phyloP scores from a whole-genome alignment of 2,329 filamentous ascomycete genomes.

The Aspergillus carbonarius region DNA sequence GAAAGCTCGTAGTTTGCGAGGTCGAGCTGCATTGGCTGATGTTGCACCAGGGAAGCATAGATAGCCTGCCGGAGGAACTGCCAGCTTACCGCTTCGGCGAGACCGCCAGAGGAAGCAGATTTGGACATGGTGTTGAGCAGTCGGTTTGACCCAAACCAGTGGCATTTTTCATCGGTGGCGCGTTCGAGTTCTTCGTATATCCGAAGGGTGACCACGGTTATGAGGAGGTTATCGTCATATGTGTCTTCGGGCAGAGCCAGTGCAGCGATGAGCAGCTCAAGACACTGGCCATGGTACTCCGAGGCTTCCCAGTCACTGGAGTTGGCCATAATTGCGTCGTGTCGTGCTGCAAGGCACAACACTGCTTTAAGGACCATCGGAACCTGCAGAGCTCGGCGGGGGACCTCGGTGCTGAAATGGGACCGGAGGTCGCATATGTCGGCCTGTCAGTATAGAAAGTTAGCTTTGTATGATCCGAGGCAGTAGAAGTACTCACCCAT shows the following conservation, averaged over 20 bases:
- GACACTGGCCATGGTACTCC: slow-evolving; percentile 47
- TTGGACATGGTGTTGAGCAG: slow-evolving; percentile 41
- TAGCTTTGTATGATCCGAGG: background rate
- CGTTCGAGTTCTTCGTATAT: slow-evolving; percentile 49
- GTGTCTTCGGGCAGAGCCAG: slow-evolving; percentile 44
- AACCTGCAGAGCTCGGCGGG: slow-evolving; percentile 47
- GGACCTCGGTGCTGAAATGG: slow-evolving; percentile 49
- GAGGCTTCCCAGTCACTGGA: slow-evolving; percentile 45
- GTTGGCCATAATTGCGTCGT: slow-evolving; percentile 42
- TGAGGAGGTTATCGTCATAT: slow-evolving; percentile 49
- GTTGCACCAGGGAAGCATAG: slow-evolving; percentile 40
- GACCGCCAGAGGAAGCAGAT: slow-evolving; percentile 41
- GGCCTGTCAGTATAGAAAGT: slow-evolving; percentile 19
- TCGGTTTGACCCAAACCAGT: slow-evolving; percentile 40
- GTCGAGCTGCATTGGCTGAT: slow-evolving; percentile 38
- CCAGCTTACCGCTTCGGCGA: slow-evolving; percentile 45
- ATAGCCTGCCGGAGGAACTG: slow-evolving; percentile 45
- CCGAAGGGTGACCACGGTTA: slow-evolving; percentile 51
- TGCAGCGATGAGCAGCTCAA: slow-evolving; percentile 49
- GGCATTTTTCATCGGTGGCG: slow-evolving; percentile 35
- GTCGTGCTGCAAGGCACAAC: slow-evolving; percentile 48
- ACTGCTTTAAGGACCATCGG: slow-evolving; percentile 51
- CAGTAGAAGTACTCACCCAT: slow-evolving; percentile 26
- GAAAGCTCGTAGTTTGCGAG: slow-evolving; percentile 42
- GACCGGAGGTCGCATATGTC: slow-evolving; percentile 37